Conservation (phyloP, 192 early-diverging fungal genomes). For the Gigaspora rosea region DNA sequence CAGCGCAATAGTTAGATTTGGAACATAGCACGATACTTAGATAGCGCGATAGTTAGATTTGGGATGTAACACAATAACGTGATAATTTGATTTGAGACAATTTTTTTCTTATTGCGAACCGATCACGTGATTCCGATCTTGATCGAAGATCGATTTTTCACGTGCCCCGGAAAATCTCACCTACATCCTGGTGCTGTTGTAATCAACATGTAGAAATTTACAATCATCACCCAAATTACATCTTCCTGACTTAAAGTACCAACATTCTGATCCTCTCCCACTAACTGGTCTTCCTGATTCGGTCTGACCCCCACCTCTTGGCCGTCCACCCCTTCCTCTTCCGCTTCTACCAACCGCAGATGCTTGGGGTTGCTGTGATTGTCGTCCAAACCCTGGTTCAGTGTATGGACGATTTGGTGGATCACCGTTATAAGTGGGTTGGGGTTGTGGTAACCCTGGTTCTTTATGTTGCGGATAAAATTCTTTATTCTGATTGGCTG, state of each 20-base stretch:
- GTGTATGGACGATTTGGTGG: background rate
- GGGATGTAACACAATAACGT: no score
- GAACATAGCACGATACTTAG: no score
- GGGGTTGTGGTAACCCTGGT: background rate
- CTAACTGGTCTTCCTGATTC: background rate
- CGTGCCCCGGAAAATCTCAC: no score
- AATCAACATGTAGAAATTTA: slow-evolving; percentile 23
- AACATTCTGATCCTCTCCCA: slow-evolving; percentile 27
- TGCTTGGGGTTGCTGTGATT: background rate
- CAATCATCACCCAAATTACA: slow-evolving; percentile 24
- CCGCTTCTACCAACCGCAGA: background rate
- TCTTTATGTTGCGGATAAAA: no score
- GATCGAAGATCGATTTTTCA: no score
- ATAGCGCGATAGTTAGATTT: no score
- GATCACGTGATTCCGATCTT: no score
- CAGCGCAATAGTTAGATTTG: no score
- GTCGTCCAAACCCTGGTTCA: background rate
- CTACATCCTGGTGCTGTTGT: background rate
- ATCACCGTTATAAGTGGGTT: background rate
- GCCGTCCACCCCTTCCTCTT: background rate
- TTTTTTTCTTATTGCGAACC: no score
- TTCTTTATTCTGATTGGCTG: no score
- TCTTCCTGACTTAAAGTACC: slow-evolving; percentile 9
- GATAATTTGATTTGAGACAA: no score
- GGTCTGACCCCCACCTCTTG: background rate